A percentile compares a stretch with the other conserved stretches of the same genome.
phyloP scores from a whole-genome alignment of 441 rosid genomes.

The Aleurites moluccanus region DNA sequence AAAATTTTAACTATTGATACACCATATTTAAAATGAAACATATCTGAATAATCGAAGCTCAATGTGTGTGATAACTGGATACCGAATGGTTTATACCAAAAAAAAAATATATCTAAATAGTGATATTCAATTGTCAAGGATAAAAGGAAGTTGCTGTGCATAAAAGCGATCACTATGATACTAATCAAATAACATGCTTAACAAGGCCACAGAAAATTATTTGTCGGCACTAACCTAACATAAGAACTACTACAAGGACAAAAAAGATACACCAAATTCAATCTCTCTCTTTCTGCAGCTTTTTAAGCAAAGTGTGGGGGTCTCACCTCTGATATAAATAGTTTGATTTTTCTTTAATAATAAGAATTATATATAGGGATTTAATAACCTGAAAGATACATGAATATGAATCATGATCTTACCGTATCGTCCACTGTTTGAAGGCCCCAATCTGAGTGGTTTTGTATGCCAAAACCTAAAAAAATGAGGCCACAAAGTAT shows the following conservation, averaged over 20 bases:
- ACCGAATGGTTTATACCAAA: no score
- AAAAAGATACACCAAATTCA: background rate
- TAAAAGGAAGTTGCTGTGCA: background rate
- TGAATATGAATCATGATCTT: background rate
- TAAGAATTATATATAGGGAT: background rate
- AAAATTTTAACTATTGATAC: background rate
- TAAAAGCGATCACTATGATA: background rate
- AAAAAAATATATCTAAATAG: no score
- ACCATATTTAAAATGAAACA: no score
- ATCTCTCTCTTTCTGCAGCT: background rate
- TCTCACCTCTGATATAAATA: background rate
- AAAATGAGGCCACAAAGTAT: background rate
- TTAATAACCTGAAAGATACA: background rate
- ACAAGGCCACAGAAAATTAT: no score
- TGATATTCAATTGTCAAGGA: background rate
- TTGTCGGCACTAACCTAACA: no score
- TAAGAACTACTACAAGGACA: background rate
- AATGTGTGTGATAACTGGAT: no score
- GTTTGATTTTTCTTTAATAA: background rate
- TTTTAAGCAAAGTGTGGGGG: background rate
- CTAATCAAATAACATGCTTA: no score
- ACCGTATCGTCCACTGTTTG: background rate
- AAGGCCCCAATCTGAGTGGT: background rate
- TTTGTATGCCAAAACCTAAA: background rate
- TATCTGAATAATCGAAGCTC: no score